Base-by-base conservation (phyloP, 2,329 filamentous ascomycete genomes). In the Ophiosphaerella narmari region DNA sequence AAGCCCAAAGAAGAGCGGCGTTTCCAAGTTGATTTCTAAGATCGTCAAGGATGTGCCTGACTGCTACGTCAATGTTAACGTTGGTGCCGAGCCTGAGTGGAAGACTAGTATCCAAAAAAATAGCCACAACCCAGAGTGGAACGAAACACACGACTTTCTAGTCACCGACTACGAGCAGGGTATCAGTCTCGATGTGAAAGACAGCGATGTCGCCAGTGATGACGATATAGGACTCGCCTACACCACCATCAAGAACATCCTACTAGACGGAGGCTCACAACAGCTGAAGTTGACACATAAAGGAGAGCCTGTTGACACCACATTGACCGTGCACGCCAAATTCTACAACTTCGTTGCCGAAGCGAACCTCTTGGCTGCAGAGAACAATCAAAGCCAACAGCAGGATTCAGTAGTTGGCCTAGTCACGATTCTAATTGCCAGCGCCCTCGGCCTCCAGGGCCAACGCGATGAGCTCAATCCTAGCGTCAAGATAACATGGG, bases 121-220 rank as follows among this genome's bases (percentile, higher is more conserved):
- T 55, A 63, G 72, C 29, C 66, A 65, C 29, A 67, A 77, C 31
- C 78, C 78, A 0, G 68, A 67, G 21, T 80, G 78, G 78, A 75
- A 78, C 56, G 77, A 80, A 61, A 77, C 75, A 2, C 72, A 76
- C 52, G 77, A 80, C 57, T 80, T 80, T 60, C 64, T 80, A 2
- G 71, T 80, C 2, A 60, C 68, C 7, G 78, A 80, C 53, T 70
- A 71, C 52, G 77, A 80, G 36, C 78, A 80, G 50, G 44, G 42
- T 23, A 73, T 80, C 44, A 46, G 66, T 4, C 34, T 77, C 23
- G 74, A 79, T 26, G 62, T 80, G 16, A 62, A 77, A 33, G 78
- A 80, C 47, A 71, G 77, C 9, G 78, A 80, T 46, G 57, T 76
- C 5, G 68, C 57, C 1, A 67, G 62, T 13, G 74, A 78, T 46